Conservation (phyloP, 768 basidiomycete genomes). For the Lentinula boryana region DNA sequence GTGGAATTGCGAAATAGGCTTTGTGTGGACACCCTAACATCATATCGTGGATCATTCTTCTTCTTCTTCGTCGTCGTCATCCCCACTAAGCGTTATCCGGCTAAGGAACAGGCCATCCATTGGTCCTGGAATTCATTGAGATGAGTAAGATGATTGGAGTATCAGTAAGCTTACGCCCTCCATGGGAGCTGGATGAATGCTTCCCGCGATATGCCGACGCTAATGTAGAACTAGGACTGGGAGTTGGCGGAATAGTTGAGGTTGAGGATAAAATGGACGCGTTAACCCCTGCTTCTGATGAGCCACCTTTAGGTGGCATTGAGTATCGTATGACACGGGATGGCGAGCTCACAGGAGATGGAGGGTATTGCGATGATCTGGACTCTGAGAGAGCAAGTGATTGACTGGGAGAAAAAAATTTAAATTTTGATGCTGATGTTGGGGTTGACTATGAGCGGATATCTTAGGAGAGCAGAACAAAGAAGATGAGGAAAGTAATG, state of each 20-base stretch:
- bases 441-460: background rate
- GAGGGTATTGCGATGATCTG: background rate
- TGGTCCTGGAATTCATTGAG: background rate
- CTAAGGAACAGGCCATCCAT: conserved; percentile 5
- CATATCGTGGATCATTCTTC: background rate
- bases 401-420: background rate
- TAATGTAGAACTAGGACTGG: background rate
- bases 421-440: background rate
- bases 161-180: background rate
- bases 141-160: background rate
- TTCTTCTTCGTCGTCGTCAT: background rate
- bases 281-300: background rate
- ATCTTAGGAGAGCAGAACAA: background rate
- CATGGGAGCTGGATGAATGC: background rate
- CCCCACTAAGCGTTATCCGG: background rate
- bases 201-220: conserved; percentile 3
- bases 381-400: background rate
- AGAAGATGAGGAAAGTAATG: background rate
- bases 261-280: background rate
- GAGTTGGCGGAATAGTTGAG: conserved; percentile 1
- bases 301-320: background rate
- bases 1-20: background rate
- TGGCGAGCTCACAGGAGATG: background rate
- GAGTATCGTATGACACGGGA: conserved; percentile 4
- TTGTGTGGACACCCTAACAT: background rate